Conservation (phyloP, 257 asterid genomes). For the Cynanchum wilfordii region DNA sequence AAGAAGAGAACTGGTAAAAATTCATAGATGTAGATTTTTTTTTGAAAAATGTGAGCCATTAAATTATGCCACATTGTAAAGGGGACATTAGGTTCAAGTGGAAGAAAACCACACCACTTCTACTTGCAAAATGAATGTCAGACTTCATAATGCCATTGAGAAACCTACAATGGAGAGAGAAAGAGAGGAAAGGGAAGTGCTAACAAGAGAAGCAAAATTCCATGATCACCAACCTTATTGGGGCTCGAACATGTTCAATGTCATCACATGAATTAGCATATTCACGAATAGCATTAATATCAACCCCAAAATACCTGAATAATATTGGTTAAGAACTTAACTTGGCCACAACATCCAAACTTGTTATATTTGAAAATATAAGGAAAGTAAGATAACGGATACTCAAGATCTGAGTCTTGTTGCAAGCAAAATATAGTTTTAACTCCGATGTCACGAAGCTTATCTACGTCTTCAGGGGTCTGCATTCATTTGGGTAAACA, state of each 20-base stretch:
- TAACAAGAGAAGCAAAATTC: neutral
- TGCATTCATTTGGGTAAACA: conserved; percentile 17
- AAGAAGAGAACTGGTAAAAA: neutral
- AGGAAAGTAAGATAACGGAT: conserved; percentile 32
- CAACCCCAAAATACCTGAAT: conserved; percentile 79
- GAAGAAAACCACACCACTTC: neutral
- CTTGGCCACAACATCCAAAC: neutral
- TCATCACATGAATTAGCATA: conserved; percentile 65
- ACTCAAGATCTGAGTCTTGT: conserved; percentile 90
- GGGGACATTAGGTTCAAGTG: neutral
- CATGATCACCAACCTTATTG: conserved; percentile 60
- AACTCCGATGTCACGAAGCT: conserved; percentile 85
- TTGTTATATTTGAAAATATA: neutral
- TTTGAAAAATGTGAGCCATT: neutral
- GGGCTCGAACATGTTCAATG: conserved; percentile 83
- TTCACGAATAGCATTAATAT: conserved; percentile 66
- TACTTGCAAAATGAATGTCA: neutral
- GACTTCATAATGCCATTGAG: neutral
- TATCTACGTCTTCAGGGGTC: conserved; percentile 94
- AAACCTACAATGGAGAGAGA: neutral
- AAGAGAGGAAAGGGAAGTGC: neutral
- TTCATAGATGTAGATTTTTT: neutral
- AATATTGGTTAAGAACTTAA: conserved; percentile 44
- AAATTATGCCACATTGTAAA: neutral
- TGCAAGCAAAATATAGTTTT: conserved; percentile 92